A percentile compares a stretch with the other conserved stretches of the same genome.
Evolutionary conservation across 306 rosid species (phyloP).

Genomic region (Delonix regia): DNA sequence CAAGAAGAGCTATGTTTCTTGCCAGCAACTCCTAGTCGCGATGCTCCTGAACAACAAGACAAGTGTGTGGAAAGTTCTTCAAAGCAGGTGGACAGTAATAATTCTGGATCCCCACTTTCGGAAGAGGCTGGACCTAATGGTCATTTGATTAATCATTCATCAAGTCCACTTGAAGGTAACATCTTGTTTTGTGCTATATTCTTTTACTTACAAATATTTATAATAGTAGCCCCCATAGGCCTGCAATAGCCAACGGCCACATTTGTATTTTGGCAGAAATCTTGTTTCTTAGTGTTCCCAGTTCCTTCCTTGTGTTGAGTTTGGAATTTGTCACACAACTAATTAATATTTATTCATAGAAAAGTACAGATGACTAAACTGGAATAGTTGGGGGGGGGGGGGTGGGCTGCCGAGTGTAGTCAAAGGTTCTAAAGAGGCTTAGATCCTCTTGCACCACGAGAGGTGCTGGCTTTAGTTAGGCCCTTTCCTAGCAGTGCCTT

Average conservation of each 20-base stretch:
- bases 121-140: conserved; percentile 88
- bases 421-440: no score
- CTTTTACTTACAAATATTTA: not conserved
- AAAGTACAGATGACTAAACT: not conserved
- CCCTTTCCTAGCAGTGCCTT: no score
- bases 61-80: conserved; percentile 75
- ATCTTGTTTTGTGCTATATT: not conserved
- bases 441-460: no score
- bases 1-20: conserved; percentile 85
- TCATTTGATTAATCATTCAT: conserved; percentile 57
- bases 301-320: not conserved
- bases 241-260: not conserved
- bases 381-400: not conserved
- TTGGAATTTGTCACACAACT: not conserved
- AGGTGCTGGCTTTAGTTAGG: no score
- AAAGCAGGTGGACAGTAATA: conserved; percentile 72
- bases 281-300: not conserved
- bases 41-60: conserved; percentile 67
- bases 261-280: not conserved
- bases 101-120: conserved; percentile 90
- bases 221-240: not conserved
- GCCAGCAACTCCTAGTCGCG: conserved; percentile 82
- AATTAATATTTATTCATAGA: not conserved
- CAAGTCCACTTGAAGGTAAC: conserved; percentile 88
- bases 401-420: no score